Percentiles rank a stretch among this genome's conserved stretches.
Conservation (phyloP, 2,329 filamentous ascomycete genomes). For the Zalaria sp. region DNA sequence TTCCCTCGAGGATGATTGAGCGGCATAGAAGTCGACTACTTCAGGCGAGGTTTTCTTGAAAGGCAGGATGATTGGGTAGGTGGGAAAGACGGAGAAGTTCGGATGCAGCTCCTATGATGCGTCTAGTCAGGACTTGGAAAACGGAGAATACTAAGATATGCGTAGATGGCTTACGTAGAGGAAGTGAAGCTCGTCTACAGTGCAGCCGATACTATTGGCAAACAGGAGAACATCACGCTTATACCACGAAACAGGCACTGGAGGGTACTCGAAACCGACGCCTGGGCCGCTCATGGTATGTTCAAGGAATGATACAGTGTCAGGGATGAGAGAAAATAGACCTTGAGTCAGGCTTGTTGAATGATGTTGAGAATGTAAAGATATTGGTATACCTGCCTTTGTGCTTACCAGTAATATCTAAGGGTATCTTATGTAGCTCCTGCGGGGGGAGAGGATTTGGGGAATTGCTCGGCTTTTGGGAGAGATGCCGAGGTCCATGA, state of each 20-base stretch:
- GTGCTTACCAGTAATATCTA: no score
- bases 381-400: not conserved
- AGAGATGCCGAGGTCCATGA: no score
- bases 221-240: constrained; percentile 84
- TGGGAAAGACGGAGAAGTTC: constrained; percentile 76
- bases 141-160: not conserved
- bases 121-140: not conserved
- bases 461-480: no score
- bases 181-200: constrained; percentile 78
- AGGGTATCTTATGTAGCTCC: no score
- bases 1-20: constrained; percentile 36
- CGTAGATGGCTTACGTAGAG: constrained; percentile 52
- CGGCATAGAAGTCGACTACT: constrained; percentile 71
- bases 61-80: constrained; percentile 69
- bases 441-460: no score
- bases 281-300: constrained; percentile 4
- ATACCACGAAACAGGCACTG: constrained; percentile 54
- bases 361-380: not conserved
- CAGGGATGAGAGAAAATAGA: constrained; percentile 2
- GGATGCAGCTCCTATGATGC: constrained; percentile 63
- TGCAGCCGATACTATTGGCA: constrained; percentile 76
- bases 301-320: not conserved
- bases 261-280: constrained; percentile 4
- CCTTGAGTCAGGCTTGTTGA: not conserved
- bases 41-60: constrained; percentile 69